Evolutionary conservation across 2,329 filamentous ascomycete species (phyloP).

Genomic region (Microthyrium microscopicum): DNA sequence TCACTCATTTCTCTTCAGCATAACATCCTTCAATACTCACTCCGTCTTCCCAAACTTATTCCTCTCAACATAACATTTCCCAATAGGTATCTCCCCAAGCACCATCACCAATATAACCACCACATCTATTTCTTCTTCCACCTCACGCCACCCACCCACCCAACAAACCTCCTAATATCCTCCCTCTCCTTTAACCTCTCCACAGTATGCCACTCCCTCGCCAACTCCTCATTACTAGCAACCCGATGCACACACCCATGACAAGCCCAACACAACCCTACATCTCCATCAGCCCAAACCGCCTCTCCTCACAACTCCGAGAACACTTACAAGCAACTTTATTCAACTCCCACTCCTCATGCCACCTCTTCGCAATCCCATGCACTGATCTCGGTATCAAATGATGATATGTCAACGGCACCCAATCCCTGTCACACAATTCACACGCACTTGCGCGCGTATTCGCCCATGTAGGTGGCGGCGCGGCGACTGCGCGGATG

Average conservation of each 20-base stretch:
- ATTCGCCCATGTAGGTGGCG: slow-evolving; percentile 46
- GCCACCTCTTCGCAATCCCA: slow-evolving; percentile 65
- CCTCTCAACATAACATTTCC: neutral
- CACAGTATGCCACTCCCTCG: slow-evolving; percentile 54
- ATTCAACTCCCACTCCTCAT: slow-evolving; percentile 54
- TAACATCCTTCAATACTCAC: too few species aligned
- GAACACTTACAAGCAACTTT: slow-evolving; percentile 60
- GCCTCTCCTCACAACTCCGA: too few species aligned
- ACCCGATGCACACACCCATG: slow-evolving; percentile 69
- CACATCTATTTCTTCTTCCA: slow-evolving; percentile 48
- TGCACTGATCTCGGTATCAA: slow-evolving; percentile 67
- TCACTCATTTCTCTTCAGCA: too few species aligned
- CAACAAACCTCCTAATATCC: slow-evolving; percentile 53
- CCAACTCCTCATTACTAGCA: slow-evolving; percentile 61
- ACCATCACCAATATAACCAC: slow-evolving; percentile 1
- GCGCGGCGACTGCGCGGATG: slow-evolving; percentile 36
- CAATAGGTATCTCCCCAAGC: neutral
- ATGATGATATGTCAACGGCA: slow-evolving; percentile 69
- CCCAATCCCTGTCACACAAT: slow-evolving; percentile 58
- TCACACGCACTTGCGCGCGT: slow-evolving; percentile 50
- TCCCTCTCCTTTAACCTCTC: slow-evolving; percentile 53
- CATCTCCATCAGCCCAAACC: too few species aligned
- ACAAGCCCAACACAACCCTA: slow-evolving; percentile 70
- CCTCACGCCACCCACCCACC: slow-evolving; percentile 55
- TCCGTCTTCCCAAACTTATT: neutral